These are phyloP conservation scores for Hexamita inflata DNA, from an alignment of 208 protist species.

Conservation along the genomic window DNA sequence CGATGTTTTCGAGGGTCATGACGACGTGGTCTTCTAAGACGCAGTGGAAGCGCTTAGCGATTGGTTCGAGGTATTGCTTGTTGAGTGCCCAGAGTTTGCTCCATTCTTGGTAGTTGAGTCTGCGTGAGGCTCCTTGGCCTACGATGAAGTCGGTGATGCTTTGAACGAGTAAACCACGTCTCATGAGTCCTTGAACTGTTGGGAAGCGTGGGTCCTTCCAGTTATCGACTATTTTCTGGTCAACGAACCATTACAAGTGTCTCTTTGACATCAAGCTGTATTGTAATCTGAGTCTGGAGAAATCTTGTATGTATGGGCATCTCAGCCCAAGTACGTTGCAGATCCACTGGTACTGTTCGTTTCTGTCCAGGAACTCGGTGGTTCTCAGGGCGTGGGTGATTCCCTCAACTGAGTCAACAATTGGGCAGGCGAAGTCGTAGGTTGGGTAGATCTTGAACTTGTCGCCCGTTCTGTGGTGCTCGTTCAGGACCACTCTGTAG, in stretches of 20 bases:
- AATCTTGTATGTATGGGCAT: conserved; percentile 64
- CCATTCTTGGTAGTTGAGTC: conserved; percentile 84
- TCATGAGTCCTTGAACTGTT: conserved; percentile 76
- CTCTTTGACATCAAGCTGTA: conserved; percentile 94
- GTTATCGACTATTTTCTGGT: conserved; percentile 72
- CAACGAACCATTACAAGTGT: conserved; percentile 86
- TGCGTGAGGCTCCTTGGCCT: conserved; percentile 79
- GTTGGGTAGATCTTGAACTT: conserved; percentile 74
- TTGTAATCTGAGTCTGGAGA: conserved; percentile 89
- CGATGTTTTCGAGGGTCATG: neutral
- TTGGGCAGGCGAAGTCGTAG: conserved; percentile 97
- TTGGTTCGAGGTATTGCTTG: conserved; percentile 81
- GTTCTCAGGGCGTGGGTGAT: conserved; percentile 93
- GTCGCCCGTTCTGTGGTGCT: conserved; percentile 69
- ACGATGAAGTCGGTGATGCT: conserved; percentile 80
- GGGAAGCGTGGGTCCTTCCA: conserved; percentile 96
- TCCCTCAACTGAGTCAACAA: conserved; percentile 89
- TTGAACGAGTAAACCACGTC: conserved; percentile 82
- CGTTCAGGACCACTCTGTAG: conserved; percentile 67
- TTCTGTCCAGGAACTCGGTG: conserved; percentile 51
- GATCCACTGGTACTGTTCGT: conserved; percentile 33
- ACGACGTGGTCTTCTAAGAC: conserved; percentile 50
- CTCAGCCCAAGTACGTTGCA: conserved; percentile 27
- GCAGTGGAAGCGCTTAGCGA: conserved; percentile 77
- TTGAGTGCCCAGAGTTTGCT: conserved; percentile 93